Percentiles rank a stretch among this genome's conserved stretches.
These are phyloP conservation scores for Apiotrichum domesticum DNA, from an alignment of 1,284 basidiomycete species.

Conservation along the genomic window DNA sequence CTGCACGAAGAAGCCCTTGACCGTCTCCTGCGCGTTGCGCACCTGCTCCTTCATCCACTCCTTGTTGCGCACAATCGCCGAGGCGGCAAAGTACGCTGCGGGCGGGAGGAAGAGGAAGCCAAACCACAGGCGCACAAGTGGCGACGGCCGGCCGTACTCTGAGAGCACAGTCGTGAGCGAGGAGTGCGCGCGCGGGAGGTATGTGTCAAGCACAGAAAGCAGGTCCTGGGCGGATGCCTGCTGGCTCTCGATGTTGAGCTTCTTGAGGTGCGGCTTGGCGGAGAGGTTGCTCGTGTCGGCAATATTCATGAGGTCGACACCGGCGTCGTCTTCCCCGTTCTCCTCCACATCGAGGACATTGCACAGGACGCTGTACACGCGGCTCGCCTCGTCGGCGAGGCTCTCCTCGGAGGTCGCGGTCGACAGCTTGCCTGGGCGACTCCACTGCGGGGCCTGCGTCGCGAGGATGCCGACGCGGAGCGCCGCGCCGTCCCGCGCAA, in stretches of 20 bases:
- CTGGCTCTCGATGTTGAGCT: background rate
- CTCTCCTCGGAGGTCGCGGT: constrained; percentile 6
- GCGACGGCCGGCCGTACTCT: constrained; percentile 34
- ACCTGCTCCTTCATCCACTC: constrained; percentile 52
- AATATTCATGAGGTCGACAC: background rate
- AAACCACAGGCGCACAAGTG: constrained; percentile 44
- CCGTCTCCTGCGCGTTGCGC: constrained; percentile 62
- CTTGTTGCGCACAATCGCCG: constrained; percentile 34
- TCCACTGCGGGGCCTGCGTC: constrained; percentile 37
- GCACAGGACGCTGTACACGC: constrained; percentile 37
- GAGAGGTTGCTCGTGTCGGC: background rate
- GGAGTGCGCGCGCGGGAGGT: constrained; percentile 26
- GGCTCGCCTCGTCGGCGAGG: constrained; percentile 28
- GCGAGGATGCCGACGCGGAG: constrained; percentile 38
- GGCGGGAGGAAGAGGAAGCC: constrained; percentile 45
- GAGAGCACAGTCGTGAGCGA: constrained; percentile 21
- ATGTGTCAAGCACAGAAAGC: constrained; percentile 27
- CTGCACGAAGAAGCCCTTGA: constrained; percentile 67
- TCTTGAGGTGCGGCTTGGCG: background rate
- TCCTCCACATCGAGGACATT: constrained; percentile 30
- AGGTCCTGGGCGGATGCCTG: constrained; percentile 24
- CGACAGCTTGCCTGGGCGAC: background rate
- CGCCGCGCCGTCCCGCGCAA: constrained; percentile 31
- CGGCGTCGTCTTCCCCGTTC: background rate
- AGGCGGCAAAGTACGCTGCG: constrained; percentile 23